Percentiles rank a stretch among this genome's conserved stretches.
Conservation (phyloP, 2,329 filamentous ascomycete genomes). For the Claviceps pusilla region DNA sequence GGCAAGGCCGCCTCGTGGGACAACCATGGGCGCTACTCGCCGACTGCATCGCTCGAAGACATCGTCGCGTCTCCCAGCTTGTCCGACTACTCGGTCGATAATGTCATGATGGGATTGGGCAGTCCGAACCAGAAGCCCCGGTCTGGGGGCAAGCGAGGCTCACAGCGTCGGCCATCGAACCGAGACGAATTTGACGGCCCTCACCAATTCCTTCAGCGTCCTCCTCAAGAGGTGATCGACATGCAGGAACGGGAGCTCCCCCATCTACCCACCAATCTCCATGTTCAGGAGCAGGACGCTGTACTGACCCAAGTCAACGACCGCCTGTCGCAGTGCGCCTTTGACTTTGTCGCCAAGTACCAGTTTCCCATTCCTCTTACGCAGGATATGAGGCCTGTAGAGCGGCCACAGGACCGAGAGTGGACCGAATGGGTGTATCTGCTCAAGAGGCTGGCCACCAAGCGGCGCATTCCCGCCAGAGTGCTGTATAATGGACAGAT, state of each 20-base stretch:
- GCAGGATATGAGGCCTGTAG: conserved; percentile 64
- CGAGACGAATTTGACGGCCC: conserved; percentile 83
- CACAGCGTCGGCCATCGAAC: conserved; percentile 59
- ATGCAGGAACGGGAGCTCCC: conserved; percentile 68
- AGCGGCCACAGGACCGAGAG: conserved; percentile 61
- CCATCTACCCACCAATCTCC: conserved; percentile 66
- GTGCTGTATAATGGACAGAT: conserved; percentile 83
- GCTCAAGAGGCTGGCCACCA: conserved; percentile 71
- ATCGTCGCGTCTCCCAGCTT: conserved; percentile 41
- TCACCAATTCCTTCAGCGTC: conserved; percentile 64
- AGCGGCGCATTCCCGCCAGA: conserved; percentile 68
- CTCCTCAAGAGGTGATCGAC: conserved; percentile 54
- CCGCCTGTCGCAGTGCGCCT: conserved; percentile 69
- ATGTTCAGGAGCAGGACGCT: conserved; percentile 71
- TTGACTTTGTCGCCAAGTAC: conserved; percentile 82
- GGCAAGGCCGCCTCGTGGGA: conserved; percentile 17
- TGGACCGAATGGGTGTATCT: conserved; percentile 91
- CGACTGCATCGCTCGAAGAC: conserved; percentile 43
- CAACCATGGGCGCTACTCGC: conserved; percentile 35
- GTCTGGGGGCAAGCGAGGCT: conserved; percentile 30
- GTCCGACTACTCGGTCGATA: conserved; percentile 46
- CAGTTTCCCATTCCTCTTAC: conserved; percentile 79
- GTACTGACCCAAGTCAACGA: conserved; percentile 72
- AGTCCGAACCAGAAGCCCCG: conserved; percentile 29
- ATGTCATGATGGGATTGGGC: conserved; percentile 26